These are phyloP conservation scores for Emericellopsis atlantica DNA, from an alignment of 2,329 filamentous ascomycete genomes.

Conservation along the genomic window DNA sequence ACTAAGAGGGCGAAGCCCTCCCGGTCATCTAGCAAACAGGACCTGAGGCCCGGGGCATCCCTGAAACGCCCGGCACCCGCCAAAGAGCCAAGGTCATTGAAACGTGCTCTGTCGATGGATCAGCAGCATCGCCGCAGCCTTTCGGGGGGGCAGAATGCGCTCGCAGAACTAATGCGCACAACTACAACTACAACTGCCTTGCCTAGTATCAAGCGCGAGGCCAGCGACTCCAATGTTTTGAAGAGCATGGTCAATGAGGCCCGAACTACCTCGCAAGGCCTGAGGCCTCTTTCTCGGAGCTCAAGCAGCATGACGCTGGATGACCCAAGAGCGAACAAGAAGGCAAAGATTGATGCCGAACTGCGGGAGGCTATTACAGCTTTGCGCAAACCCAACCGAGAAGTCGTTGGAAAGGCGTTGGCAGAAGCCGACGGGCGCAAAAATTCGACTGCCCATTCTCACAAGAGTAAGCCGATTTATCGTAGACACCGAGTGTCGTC, in stretches of 20 bases:
- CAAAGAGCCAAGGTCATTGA: conserved; percentile 38
- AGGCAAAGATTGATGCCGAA: conserved; percentile 56
- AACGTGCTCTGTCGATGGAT: conserved; percentile 50
- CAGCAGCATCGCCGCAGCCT: conserved; percentile 38
- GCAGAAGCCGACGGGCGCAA: conserved; percentile 56
- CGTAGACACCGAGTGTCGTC: conserved; percentile 6
- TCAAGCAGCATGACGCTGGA: conserved; percentile 36
- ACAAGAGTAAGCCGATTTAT: conserved; percentile 28
- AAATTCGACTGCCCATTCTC: conserved; percentile 28
- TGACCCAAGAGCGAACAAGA: conserved; percentile 49
- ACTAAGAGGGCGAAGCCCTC: conserved; percentile 29
- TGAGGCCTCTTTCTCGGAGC: conserved; percentile 15
- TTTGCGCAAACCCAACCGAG: conserved; percentile 64
- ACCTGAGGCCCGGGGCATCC: conserved; percentile 37
- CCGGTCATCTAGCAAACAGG: conserved; percentile 26
- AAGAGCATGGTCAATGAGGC: neutral
- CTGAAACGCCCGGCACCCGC: conserved; percentile 31
- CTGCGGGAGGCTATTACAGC: conserved; percentile 62
- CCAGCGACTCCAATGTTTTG: conserved; percentile 33
- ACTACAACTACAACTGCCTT: conserved; percentile 46
- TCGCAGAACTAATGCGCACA: conserved; percentile 54
- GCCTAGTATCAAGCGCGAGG: conserved; percentile 54
- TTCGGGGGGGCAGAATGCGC: conserved; percentile 42
- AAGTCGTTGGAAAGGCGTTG: conserved; percentile 52
- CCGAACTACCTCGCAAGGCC: neutral